Percentiles rank a stretch among this genome's conserved stretches.
Evolutionary conservation across 2,329 filamentous ascomycete species (phyloP).

Genomic region (Cercospora zeae-maydis): DNA sequence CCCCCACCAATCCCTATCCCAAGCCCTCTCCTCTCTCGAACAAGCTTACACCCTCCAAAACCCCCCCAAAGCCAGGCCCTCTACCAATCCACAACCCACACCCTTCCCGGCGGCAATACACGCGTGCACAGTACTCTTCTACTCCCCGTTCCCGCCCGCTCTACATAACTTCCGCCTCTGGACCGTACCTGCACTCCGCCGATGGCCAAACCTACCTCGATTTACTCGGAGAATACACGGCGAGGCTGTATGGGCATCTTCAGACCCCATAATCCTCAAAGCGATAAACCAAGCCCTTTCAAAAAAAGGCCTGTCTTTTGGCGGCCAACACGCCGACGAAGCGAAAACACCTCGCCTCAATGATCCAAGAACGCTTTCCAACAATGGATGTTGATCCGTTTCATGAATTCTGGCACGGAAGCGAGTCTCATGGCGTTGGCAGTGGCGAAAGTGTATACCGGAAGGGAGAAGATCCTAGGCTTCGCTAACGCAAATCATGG

Average conservation of each 20-base stretch:
- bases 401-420: constrained; percentile 65
- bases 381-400: constrained; percentile 55
- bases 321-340: constrained; percentile 54
- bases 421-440: constrained; percentile 60
- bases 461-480: constrained; percentile 47
- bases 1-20: neutral
- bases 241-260: constrained; percentile 65
- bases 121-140: constrained; percentile 38
- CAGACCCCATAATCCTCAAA: constrained; percentile 51
- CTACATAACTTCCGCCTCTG: constrained; percentile 33
- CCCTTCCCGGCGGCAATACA: constrained; percentile 40
- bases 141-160: constrained; percentile 39
- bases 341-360: constrained; percentile 48
- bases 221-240: constrained; percentile 61
- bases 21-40: neutral
- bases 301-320: constrained; percentile 52
- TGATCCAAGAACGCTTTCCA: constrained; percentile 54
- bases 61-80: constrained; percentile 18
- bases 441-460: constrained; percentile 50
- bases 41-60: constrained; percentile 11
- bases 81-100: constrained; percentile 33
- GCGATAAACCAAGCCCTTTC: constrained; percentile 48
- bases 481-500: constrained; percentile 55
- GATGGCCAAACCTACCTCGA: constrained; percentile 51
- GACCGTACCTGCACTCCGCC: constrained; percentile 31